Evolutionary conservation across 768 basidiomycete genomes (phyloP).

Genomic region (Tylopilus sp.): DNA sequence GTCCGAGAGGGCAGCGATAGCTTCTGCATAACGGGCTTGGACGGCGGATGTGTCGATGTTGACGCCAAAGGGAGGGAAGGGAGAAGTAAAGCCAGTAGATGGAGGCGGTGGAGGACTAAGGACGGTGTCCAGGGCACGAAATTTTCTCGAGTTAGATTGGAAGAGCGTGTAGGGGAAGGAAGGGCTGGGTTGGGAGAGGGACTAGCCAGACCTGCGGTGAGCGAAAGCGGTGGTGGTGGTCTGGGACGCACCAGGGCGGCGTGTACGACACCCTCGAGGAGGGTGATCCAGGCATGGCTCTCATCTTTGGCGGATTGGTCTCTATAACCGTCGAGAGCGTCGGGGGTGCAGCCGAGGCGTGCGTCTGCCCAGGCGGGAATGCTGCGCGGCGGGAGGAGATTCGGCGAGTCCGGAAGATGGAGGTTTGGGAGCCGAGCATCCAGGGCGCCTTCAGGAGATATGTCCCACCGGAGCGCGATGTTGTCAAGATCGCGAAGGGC

Average conservation of each 20-base stretch:
- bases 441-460: constrained; percentile 65
- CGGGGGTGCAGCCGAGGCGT: constrained; percentile 38
- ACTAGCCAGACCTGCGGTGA: constrained; percentile 31
- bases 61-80: constrained; percentile 57
- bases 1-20: constrained; percentile 69
- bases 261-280: constrained; percentile 75
- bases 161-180: constrained; percentile 41
- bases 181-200: constrained; percentile 45
- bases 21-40: constrained; percentile 62
- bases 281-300: constrained; percentile 76
- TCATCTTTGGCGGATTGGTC: constrained; percentile 61
- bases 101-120: constrained; percentile 68
- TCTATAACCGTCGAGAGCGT: constrained; percentile 63
- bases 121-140: constrained; percentile 42
- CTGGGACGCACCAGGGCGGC: constrained; percentile 59
- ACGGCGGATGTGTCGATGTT: constrained; percentile 51
- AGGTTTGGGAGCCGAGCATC: constrained; percentile 69
- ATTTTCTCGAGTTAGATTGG: constrained; percentile 31
- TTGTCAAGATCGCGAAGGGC: constrained; percentile 48
- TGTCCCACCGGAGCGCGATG: constrained; percentile 62
- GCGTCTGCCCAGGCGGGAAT: constrained; percentile 77
- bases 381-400: constrained; percentile 59
- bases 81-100: constrained; percentile 61
- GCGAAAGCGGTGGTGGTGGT: not conserved
- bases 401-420: constrained; percentile 49